Evolutionary conservation across 208 protist species (phyloP).

Genomic region (Leishmania martiniquensis): DNA sequence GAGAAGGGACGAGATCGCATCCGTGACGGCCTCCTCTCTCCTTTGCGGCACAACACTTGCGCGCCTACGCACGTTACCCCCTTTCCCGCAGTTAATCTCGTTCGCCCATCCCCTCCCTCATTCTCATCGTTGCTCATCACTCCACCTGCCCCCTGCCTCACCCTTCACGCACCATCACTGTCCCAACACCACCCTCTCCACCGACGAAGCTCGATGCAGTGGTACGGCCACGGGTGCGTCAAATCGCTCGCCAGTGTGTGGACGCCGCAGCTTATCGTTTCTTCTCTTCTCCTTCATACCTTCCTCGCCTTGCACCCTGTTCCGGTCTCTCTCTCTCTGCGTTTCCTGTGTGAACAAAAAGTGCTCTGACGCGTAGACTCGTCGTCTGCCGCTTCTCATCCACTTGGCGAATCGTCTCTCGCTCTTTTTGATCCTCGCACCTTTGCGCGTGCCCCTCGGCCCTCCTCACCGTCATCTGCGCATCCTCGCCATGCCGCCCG

Average conservation of each 20-base stretch:
- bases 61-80: neutral
- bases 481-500: conserved; percentile 17
- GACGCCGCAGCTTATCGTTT: neutral
- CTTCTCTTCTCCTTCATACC: neutral
- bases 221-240: neutral
- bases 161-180: neutral
- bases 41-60: neutral
- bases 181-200: neutral
- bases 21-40: neutral
- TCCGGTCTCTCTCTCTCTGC: no score
- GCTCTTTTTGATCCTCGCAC: neutral
- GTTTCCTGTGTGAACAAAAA: neutral
- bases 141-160: neutral
- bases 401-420: neutral
- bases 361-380: neutral
- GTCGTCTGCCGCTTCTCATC: neutral
- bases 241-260: neutral
- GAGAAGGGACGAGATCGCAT: neutral
- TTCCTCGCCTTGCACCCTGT: no score
- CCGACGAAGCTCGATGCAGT: neutral
- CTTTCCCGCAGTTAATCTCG: neutral
- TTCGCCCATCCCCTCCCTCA: neutral
- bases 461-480: neutral
- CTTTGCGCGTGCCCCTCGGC: neutral
- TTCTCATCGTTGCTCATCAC: neutral